Evolutionary conservation across 2,329 filamentous ascomycete genomes (phyloP).

Genomic region (Chaetomiaceae sp.): DNA sequence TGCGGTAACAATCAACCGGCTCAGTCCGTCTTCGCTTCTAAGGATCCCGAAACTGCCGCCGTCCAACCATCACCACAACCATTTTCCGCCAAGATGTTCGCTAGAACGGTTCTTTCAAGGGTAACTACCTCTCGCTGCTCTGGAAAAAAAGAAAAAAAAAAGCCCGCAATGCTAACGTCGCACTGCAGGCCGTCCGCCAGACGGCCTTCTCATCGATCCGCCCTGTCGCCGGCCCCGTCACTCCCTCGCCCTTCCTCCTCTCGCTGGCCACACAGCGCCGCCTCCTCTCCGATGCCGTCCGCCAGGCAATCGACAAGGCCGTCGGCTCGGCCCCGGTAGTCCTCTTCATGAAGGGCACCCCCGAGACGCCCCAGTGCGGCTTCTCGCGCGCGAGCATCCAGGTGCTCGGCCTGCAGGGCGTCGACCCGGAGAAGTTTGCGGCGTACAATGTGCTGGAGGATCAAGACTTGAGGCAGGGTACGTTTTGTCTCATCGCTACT

Average conservation of each 20-base stretch:
- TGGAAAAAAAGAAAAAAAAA: too few species aligned
- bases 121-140: too few species aligned
- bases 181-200: constrained; percentile 23
- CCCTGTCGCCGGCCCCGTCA: constrained; percentile 6
- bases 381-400: constrained; percentile 95
- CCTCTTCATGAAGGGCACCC: constrained; percentile 90
- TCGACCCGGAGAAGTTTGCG: constrained; percentile 94
- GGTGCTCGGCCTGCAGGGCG: constrained; percentile 89
- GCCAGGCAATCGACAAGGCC: constrained; percentile 82
- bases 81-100: constrained; percentile 18
- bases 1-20: too few species aligned
- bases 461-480: constrained; percentile 75
- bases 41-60: background rate
- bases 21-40: background rate
- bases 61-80: background rate
- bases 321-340: constrained; percentile 86
- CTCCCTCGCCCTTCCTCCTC: constrained; percentile 16
- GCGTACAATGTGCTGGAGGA: constrained; percentile 97
- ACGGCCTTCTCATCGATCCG: constrained; percentile 14
- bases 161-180: too few species aligned
- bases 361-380: constrained; percentile 74
- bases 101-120: constrained; percentile 23
- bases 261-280: constrained; percentile 45
- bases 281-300: constrained; percentile 75
- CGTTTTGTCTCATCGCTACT: constrained; percentile 6